Evolutionary conservation across 768 basidiomycete species (phyloP), one percentile per base, ranked within the genome.

Genomic region (Rhodotorula taiwanensis): DNA sequence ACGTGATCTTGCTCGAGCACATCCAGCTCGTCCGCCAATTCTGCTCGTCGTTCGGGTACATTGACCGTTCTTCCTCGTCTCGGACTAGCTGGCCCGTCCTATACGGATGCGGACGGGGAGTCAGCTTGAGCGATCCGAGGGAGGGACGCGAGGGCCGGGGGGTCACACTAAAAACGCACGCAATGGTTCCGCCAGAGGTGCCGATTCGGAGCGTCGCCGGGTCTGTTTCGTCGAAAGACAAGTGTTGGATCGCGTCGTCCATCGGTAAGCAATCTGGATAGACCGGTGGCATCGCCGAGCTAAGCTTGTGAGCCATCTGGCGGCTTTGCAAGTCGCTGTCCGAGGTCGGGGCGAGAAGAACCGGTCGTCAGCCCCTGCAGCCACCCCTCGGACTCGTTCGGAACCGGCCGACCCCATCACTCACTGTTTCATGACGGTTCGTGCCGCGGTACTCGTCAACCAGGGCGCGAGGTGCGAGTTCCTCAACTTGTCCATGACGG

Each of bases 21-120:
- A 41, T 42, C 62, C 62, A 64, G 36, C 50, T 52, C 13, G 56
- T 69, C 18, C 67, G 47, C 48, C 56, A 69, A 7, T 56, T 52
- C 13, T 64, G 49, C 50, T 64, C 67, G 59, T 69, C 67, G 59
- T 64, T 64, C 10, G 67, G 67, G n/a, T 49, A 69, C 30, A 55
- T 58, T 31, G 45, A 27, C 14, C 28, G 28, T 50, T 59, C 64
- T 23, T 63, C 58, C 2, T 23, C 18, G 15, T 25, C 15, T 2
- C 62, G 47, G 2, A 42, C 42, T 16, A 64, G 33, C 20, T 44
- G 33, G 4, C 67, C 62, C 1, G 51, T 61, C 13, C 67, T 64
- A 50, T 4, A 6, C 2, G 31, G 0, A 4, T 3, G 36, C 9
- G 15, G 25, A 25, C 2, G 34, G 10, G 7, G 28, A 21, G 33